Conservation (phyloP, 2,329 filamentous ascomycete genomes). For the Diaporthe humulicola region DNA sequence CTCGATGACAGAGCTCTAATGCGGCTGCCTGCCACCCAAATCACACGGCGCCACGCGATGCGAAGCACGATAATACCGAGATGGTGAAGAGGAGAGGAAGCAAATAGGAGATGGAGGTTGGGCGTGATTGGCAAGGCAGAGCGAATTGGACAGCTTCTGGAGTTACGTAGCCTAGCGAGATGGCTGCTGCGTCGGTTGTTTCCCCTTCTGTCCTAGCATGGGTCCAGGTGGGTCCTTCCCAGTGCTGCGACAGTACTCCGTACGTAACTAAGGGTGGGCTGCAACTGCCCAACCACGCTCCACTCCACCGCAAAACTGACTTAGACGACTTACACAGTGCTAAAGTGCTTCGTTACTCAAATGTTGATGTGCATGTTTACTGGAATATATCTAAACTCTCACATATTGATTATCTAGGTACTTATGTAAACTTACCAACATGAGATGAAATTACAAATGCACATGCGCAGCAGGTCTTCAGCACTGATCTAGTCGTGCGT, state of each 20-base stretch:
- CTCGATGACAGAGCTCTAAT: conserved; percentile 29
- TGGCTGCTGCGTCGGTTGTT: conserved; percentile 32
- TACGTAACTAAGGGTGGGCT: not conserved
- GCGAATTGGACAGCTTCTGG: conserved; percentile 32
- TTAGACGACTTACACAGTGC: not conserved
- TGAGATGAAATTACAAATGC: too few relatives aligned
- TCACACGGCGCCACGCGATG: conserved; percentile 31
- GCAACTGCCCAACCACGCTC: conserved; percentile 11
- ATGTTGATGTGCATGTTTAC: too few relatives aligned
- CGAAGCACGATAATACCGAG: conserved; percentile 21
- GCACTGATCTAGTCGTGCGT: not conserved
- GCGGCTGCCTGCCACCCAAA: conserved; percentile 33
- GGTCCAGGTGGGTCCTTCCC: not conserved
- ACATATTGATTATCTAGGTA: not conserved
- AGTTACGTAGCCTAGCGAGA: conserved; percentile 29
- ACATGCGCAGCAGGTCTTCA: not conserved
- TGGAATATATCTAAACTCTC: too few relatives aligned
- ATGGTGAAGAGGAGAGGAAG: conserved; percentile 7
- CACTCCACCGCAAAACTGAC: not conserved
- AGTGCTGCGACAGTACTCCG: not conserved
- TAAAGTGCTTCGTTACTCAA: not conserved
- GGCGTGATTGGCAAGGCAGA: conserved; percentile 34
- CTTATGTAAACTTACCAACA: too few relatives aligned
- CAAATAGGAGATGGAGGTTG: conserved; percentile 34
- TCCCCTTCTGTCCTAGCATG: conserved; percentile 28